Evolutionary conservation across 2,329 filamentous ascomycete species (phyloP), one percentile per base, ranked within the genome.

Genomic region (Aspergillus fumigatiaffinis): DNA sequence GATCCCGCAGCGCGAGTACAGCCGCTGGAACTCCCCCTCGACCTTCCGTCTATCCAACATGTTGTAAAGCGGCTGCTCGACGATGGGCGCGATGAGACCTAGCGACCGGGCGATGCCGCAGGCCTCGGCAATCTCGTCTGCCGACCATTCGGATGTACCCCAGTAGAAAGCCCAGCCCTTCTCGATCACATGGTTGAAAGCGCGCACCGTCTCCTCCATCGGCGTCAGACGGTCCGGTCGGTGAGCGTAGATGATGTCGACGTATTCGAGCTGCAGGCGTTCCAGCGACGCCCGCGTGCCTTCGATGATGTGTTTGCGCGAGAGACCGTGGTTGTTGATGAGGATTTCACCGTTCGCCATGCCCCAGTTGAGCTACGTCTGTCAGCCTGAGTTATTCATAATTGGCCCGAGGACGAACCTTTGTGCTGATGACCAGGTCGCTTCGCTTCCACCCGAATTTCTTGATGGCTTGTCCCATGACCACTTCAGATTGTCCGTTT

Each of bases 201-300:
- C 86, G 47, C 87, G 83, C 42, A 90, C 86, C 0, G 82, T 86
- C 76, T 90, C 87, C 71, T 89, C 86, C 74, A 90, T 89, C 0
- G 87, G 87, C 0, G 87, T 89, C 47, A 72, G 76, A 12, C 84
- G 80, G 68, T 90, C 87, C 1, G 87, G 85, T 10, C 87, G 81
- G 74, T 90, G 87, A n/a, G 87, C 86, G 69, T 87, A 89, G 64
- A 90, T 79, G 53, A 90, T 76, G 68, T 90, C 87, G 35, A 90
- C 86, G 67, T 90, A 90, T 28, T 83, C 82, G 56, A 84, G 80
- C 63, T 87, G 78, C 54, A 89, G 77, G 32, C 87, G 81, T 65
- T 84, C 75, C 28, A 90, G 78, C 5, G 83, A 83, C 20, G 78
- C 79, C 46, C 83, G 77, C 52, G 84, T 81, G 23, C 86, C 87